Conservation (phyloP, 257 asterid genomes). For the Thymus mandschuricus region DNA sequence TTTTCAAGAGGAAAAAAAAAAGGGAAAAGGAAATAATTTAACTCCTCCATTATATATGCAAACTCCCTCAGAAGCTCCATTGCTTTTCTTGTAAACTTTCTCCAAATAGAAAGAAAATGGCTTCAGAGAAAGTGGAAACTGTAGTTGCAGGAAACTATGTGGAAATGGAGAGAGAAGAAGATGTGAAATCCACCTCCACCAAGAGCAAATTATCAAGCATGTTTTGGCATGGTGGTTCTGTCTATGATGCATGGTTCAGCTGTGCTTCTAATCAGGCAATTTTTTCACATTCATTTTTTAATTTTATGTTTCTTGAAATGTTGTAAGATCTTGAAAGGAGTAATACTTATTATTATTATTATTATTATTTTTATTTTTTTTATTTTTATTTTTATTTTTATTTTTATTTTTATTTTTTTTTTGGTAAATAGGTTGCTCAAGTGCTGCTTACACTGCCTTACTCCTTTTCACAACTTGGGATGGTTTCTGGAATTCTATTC, state of each 20-base stretch:
- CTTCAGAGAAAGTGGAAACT: slow-evolving; percentile 83
- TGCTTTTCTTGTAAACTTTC: slow-evolving; percentile 7
- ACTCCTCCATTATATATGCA: slow-evolving; percentile 36
- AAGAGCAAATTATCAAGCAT: slow-evolving; percentile 57
- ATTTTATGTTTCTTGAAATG: background rate
- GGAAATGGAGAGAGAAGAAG: slow-evolving; percentile 78
- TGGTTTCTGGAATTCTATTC: slow-evolving; percentile 72
- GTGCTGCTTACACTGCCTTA: slow-evolving; percentile 85
- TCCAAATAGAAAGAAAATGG: slow-evolving; percentile 44
- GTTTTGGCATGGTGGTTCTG: slow-evolving; percentile 94
- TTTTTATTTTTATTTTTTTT: background rate
- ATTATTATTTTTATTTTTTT: background rate
- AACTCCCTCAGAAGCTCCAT: slow-evolving; percentile 31
- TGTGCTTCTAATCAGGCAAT: slow-evolving; percentile 82
- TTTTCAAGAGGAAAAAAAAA: background rate
- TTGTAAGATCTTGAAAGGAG: slow-evolving; percentile 6
- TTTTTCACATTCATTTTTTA: background rate
- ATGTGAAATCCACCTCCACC: slow-evolving; percentile 38
- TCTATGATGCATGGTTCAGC: slow-evolving; percentile 97
- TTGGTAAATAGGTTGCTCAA: slow-evolving; percentile 72
- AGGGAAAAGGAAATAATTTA: background rate
- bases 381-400: background rate
- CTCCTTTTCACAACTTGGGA: slow-evolving; percentile 89
- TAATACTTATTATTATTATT: too few relatives aligned
- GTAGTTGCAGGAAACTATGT: slow-evolving; percentile 80